Conservation (phyloP, 306 rosid genomes). For the Acacia confusa region DNA sequence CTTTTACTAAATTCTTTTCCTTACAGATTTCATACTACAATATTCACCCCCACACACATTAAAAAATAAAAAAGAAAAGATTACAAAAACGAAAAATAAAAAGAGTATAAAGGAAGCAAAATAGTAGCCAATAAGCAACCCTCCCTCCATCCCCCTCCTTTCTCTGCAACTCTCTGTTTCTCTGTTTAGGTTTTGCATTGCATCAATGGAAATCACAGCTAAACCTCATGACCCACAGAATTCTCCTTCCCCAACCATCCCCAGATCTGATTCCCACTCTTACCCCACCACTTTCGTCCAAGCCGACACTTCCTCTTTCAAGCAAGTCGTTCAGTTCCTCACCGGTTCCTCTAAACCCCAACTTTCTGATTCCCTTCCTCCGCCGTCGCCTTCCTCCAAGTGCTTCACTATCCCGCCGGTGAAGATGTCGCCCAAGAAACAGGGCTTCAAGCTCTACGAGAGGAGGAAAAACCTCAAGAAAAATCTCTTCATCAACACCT, state of each 20-base stretch:
- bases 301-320: constrained; percentile 87
- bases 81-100: too few species aligned
- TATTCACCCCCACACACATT: too few species aligned
- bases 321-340: constrained; percentile 95
- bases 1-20: too few species aligned
- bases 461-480: constrained; percentile 73
- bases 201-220: constrained; percentile 69
- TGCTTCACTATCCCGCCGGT: constrained; percentile 60
- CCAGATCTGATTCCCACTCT: constrained; percentile 92
- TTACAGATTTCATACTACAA: too few species aligned
- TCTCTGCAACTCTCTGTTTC: neutral
- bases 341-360: constrained; percentile 68
- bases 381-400: constrained; percentile 34
- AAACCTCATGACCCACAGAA: constrained; percentile 62
- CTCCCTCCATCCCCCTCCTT: neutral
- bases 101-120: constrained; percentile 30
- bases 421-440: constrained; percentile 44
- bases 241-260: constrained; percentile 48
- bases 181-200: neutral
- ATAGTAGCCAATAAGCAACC: constrained; percentile 40
- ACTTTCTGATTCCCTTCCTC: constrained; percentile 32
- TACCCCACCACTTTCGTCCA: constrained; percentile 95
- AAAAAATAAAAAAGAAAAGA: too few species aligned
- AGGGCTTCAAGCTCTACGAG: constrained; percentile 88
- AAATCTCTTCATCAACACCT: constrained; percentile 72